phyloP scores from a whole-genome alignment of 2,329 filamentous ascomycete genomes.

The Pseudocercospora fuligena region DNA sequence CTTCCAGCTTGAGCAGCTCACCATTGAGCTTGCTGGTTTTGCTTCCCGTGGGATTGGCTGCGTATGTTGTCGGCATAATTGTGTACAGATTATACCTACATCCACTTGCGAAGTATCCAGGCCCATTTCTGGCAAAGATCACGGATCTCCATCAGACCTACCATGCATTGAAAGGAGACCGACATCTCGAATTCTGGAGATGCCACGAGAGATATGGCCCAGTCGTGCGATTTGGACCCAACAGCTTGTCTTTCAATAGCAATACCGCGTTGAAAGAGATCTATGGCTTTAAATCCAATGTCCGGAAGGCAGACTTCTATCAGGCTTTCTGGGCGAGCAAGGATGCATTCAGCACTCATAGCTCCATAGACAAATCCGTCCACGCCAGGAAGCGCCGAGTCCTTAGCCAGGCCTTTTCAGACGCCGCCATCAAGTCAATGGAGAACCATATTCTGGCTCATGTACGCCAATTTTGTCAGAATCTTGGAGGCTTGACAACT shows the following conservation, averaged over 20 bases:
- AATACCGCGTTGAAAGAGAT: slow-evolving; percentile 64
- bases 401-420: slow-evolving; percentile 53
- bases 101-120: slow-evolving; percentile 40
- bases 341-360: slow-evolving; percentile 50
- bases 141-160: slow-evolving; percentile 38
- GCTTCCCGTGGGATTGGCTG: slow-evolving; percentile 14
- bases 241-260: slow-evolving; percentile 77
- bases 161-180: slow-evolving; percentile 37
- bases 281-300: slow-evolving; percentile 54
- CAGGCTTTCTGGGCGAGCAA: slow-evolving; percentile 51
- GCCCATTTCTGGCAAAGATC: slow-evolving; percentile 43
- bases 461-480: slow-evolving; percentile 47
- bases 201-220: slow-evolving; percentile 72
- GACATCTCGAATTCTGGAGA: slow-evolving; percentile 45
- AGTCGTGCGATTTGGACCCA: slow-evolving; percentile 79
- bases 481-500: slow-evolving; percentile 31
- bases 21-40: slow-evolving; percentile 18
- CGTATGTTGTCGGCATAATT: slow-evolving; percentile 19
- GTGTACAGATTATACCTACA: slow-evolving; percentile 48
- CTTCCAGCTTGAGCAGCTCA: neutral
- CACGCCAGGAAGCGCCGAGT: slow-evolving; percentile 55
- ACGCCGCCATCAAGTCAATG: slow-evolving; percentile 51
- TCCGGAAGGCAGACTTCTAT: slow-evolving; percentile 57
- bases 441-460: slow-evolving; percentile 53
- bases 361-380: slow-evolving; percentile 50